A percentile compares a stretch with the other conserved stretches of the same genome.
Conservation (phyloP, 116 monocot genomes). For the Trichopus zeylanicus region DNA sequence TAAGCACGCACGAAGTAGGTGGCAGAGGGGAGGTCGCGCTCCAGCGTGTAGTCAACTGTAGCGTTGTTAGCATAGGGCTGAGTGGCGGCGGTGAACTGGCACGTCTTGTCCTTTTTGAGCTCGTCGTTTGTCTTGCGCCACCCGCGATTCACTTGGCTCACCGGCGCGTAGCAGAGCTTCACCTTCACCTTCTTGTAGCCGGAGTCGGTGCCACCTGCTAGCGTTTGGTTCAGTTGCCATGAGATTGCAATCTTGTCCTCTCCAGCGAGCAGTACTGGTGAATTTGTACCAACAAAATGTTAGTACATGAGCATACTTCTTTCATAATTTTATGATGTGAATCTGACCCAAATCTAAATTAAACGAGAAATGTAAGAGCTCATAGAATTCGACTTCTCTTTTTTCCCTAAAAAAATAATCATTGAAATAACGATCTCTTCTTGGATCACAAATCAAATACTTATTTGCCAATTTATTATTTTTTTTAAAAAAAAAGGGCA, state of each 20-base stretch:
- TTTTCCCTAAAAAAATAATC: too few species aligned
- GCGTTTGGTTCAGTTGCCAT: conserved; percentile 16
- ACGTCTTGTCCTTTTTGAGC: conserved; percentile 15
- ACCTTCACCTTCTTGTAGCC: conserved; percentile 27
- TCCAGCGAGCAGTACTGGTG: conserved; percentile 26
- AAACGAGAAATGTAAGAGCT: too few species aligned
- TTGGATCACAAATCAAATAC: background rate
- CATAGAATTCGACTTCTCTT: too few species aligned
- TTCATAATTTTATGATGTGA: background rate
- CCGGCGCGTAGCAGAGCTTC: conserved; percentile 31
- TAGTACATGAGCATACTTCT: background rate
- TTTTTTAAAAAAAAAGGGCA: background rate
- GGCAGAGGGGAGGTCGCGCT: conserved; percentile 40
- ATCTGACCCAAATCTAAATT: too few species aligned
- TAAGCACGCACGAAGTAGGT: conserved; percentile 69
- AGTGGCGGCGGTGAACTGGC: conserved; percentile 7
- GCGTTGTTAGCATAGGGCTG: background rate
- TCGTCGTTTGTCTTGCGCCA: conserved; percentile 29
- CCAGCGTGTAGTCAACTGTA: conserved; percentile 25
- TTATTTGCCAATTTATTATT: background rate
- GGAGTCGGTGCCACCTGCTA: conserved; percentile 2
- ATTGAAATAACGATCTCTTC: too few species aligned
- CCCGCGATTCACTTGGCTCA: conserved; percentile 31
- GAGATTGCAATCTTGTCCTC: conserved; percentile 15
- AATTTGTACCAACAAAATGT: background rate